A percentile compares a stretch with the other conserved stretches of the same genome.
Conservation (phyloP, 2,329 filamentous ascomycete species). For the Sarocladium kiliense region DNA sequence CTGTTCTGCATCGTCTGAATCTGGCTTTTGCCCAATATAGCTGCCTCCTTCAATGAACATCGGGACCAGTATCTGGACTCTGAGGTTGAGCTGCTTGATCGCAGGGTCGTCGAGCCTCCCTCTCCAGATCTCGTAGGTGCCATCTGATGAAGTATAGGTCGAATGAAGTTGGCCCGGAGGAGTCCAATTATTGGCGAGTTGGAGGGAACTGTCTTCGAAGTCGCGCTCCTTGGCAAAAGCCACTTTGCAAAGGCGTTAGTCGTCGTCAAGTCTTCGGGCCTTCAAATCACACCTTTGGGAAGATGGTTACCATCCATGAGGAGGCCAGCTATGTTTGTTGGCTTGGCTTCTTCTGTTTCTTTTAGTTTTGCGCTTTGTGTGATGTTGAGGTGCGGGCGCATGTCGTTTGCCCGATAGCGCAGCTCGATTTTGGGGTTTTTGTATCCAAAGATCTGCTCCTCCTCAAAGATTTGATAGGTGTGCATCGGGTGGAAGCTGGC, state of each 20-base stretch:
- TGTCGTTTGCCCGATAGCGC: conserved; percentile 61
- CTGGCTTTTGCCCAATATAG: conserved; percentile 49
- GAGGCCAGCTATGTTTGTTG: conserved; percentile 62
- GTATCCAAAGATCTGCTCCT: conserved; percentile 88
- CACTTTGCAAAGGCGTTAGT: conserved; percentile 38
- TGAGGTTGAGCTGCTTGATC: conserved; percentile 67
- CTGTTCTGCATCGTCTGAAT: conserved; percentile 52
- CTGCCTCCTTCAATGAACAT: conserved; percentile 94
- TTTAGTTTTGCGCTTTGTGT: conserved; percentile 68
- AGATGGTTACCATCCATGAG: conserved; percentile 62
- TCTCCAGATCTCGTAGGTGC: conserved; percentile 79
- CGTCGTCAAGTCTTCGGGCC: neutral
- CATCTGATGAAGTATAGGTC: conserved; percentile 55
- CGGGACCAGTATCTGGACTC: conserved; percentile 77
- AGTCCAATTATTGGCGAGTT: conserved; percentile 41
- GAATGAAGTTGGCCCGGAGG: conserved; percentile 73
- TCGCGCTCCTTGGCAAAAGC: conserved; percentile 59
- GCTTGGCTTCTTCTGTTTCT: conserved; percentile 60
- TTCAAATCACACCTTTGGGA: conserved; percentile 48
- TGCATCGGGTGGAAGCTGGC: conserved; percentile 77
- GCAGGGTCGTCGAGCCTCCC: conserved; percentile 65
- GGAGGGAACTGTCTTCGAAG: conserved; percentile 55
- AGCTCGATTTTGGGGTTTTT: conserved; percentile 73
- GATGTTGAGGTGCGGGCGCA: conserved; percentile 71
- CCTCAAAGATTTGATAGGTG: conserved; percentile 91